Evolutionary conservation across 2,329 filamentous ascomycete genomes (phyloP), one percentile per base, ranked within the genome.

Genomic region (Pseudogymnoascus sp.): DNA sequence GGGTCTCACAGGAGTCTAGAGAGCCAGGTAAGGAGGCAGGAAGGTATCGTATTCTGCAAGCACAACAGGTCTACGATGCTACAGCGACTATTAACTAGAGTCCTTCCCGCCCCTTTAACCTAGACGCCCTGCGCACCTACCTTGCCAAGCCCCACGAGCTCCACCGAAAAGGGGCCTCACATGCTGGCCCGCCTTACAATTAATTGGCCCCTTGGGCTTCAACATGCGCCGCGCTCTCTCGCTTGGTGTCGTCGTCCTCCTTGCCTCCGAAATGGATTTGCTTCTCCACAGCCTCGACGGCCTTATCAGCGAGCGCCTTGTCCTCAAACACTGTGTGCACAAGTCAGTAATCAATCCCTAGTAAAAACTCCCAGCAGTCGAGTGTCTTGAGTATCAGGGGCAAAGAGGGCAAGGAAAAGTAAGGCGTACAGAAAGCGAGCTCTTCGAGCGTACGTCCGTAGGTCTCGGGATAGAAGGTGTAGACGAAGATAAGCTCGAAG

Each of bases 401-500:
- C 39, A 43, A 43, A 23, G 8, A 19, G 19, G 19, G 19, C 1
- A 19, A 19, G 19, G 19, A 19, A 19, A 39, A n/a, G 38, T 19
- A 39, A 26, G 1, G 21, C 59, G 45, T 39, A 60, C 59, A 60
- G 60, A 61, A 61, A 16, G 60, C 61, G 49, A 64, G 60, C 23
- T 64, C 63, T 49, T 64, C 63, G 37, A 64, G 49, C 3, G 43
- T 62, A 31, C 63, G 61, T 45, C 61, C 49, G 4, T 41, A 21
- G 16, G 63, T 64, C 61, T 64, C 63, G 5, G 63, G 60, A 26
- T 62, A 74, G 52, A 68, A 67, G 63, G 77, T 74, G 64, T 72
- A 78, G 52, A 78, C 73, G 64, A 77, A 74, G 6, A 72, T 49
- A 26, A 77, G 65, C 52, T 78, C 76, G 62, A 77, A 75, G 0